These are phyloP conservation scores for Alectoria sarmentosa DNA, from an alignment of 495 filamentous ascomycete species.

Conservation along the genomic window DNA sequence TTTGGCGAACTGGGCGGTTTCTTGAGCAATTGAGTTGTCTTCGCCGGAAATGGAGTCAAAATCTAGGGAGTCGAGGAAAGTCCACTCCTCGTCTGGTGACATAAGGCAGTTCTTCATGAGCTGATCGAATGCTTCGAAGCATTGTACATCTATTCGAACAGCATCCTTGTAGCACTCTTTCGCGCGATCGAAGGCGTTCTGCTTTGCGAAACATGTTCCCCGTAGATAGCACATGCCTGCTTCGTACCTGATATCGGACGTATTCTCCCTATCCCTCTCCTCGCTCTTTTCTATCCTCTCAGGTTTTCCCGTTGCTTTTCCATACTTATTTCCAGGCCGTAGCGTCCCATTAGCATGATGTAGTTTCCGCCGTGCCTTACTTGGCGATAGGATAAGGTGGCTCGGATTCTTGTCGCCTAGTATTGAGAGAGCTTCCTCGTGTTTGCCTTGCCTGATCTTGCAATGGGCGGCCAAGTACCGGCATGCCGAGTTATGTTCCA, in stretches of 20 bases:
- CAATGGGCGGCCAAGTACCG: slow-evolving; percentile 89
- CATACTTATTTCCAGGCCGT: slow-evolving; percentile 30
- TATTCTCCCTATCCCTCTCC: slow-evolving; percentile 58
- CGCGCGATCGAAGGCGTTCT: slow-evolving; percentile 94
- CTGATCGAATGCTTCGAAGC: slow-evolving; percentile 96
- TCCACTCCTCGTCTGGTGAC: slow-evolving; percentile 95
- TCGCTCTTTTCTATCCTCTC: slow-evolving; percentile 55
- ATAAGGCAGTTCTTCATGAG: slow-evolving; percentile 96
- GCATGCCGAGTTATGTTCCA: slow-evolving; percentile 74
- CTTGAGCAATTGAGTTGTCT: slow-evolving; percentile 58
- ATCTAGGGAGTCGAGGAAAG: slow-evolving; percentile 84
- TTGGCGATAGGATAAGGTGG: slow-evolving; percentile 65
- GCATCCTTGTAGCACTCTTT: slow-evolving; percentile 98
- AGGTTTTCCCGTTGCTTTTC: slow-evolving; percentile 35
- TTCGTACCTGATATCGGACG: slow-evolving; percentile 73
- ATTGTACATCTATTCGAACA: slow-evolving; percentile 93
- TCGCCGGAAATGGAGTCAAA: slow-evolving; percentile 69
- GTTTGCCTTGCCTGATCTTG: slow-evolving; percentile 82
- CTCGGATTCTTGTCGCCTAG: slow-evolving; percentile 89
- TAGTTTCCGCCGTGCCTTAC: slow-evolving; percentile 56
- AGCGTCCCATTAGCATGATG: slow-evolving; percentile 46
- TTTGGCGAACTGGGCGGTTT: slow-evolving; percentile 86
- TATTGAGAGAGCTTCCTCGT: slow-evolving; percentile 78
- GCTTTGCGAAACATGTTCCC: slow-evolving; percentile 90
- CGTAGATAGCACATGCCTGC: slow-evolving; percentile 96